Conservation (phyloP, 495 filamentous ascomycete species). For the Lophiostoma macrostomum region DNA sequence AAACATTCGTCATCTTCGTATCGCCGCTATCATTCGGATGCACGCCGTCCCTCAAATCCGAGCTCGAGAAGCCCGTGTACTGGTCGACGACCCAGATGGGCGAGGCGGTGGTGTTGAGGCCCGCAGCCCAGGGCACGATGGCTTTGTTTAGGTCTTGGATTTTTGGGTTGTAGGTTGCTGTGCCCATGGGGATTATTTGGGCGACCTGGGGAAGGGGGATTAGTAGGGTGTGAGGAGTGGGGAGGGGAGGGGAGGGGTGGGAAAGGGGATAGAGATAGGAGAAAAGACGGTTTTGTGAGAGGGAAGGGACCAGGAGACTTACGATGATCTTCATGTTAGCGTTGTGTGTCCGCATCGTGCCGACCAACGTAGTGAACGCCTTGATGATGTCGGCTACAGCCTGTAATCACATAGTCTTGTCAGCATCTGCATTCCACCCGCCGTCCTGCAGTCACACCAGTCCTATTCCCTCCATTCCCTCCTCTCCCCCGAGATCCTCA, state of each 20-base stretch:
- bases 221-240: not conserved
- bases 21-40: slow-evolving; percentile 50
- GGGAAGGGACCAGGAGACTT: slow-evolving; percentile 24
- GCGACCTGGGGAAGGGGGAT: slow-evolving; percentile 42
- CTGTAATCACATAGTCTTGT: too few species aligned
- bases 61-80: slow-evolving; percentile 44
- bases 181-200: slow-evolving; percentile 51
- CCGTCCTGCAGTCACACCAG: too few species aligned
- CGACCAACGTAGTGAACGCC: slow-evolving; percentile 48
- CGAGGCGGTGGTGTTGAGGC: slow-evolving; percentile 47
- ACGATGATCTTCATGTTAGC: slow-evolving; percentile 53
- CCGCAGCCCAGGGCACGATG: slow-evolving; percentile 47
- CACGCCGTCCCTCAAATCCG: slow-evolving; percentile 48
- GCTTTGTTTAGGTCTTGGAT: slow-evolving; percentile 49
- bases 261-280: not conserved
- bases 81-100: slow-evolving; percentile 54
- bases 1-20: slow-evolving; percentile 46
- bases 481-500: too few species aligned
- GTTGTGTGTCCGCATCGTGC: slow-evolving; percentile 47
- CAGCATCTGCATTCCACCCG: too few species aligned
- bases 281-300: not conserved
- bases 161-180: slow-evolving; percentile 39
- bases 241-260: not conserved
- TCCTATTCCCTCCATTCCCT: too few species aligned
- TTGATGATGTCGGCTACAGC: slow-evolving; percentile 44